These are phyloP conservation scores for Priceomyces carsonii DNA, from an alignment of 805 yeast genomes.

Conservation along the genomic window DNA sequence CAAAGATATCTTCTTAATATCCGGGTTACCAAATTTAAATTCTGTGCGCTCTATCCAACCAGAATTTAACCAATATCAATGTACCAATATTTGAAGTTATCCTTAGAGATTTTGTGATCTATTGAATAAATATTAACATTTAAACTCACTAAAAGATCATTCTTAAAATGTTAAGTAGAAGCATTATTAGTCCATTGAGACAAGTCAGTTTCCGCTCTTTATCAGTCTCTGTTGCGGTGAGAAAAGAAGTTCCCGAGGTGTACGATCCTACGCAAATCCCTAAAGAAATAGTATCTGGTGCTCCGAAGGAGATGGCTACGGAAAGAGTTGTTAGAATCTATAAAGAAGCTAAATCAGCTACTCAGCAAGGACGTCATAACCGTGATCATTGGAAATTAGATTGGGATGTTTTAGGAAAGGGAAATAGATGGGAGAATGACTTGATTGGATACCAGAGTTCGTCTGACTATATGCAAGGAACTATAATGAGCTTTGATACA, in stretches of 20 bases:
- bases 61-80: conserved; percentile 16
- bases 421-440: conserved; percentile 88
- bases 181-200: conserved; percentile 15
- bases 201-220: conserved; percentile 23
- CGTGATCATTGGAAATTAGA: conserved; percentile 70
- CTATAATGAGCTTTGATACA: conserved; percentile 69
- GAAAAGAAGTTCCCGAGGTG: conserved; percentile 25
- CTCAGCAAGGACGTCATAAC: conserved; percentile 68
- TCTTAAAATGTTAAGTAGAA: conserved; percentile 26
- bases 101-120: no score
- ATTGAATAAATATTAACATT: no score
- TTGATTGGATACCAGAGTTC: conserved; percentile 82
- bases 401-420: conserved; percentile 78
- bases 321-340: conserved; percentile 74
- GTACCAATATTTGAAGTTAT: no score
- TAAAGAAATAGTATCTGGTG: conserved; percentile 72
- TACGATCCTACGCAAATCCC: conserved; percentile 24
- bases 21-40: conserved; percentile 17
- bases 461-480: conserved; percentile 80
- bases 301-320: conserved; percentile 64
- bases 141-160: no score
- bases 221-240: conserved; percentile 15
- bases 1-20: neutral
- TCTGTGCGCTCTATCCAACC: conserved; percentile 23
- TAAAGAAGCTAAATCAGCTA: conserved; percentile 76